phyloP scores from a whole-genome alignment of 2,329 filamentous ascomycete genomes.

The Harringtonia lauricola region DNA sequence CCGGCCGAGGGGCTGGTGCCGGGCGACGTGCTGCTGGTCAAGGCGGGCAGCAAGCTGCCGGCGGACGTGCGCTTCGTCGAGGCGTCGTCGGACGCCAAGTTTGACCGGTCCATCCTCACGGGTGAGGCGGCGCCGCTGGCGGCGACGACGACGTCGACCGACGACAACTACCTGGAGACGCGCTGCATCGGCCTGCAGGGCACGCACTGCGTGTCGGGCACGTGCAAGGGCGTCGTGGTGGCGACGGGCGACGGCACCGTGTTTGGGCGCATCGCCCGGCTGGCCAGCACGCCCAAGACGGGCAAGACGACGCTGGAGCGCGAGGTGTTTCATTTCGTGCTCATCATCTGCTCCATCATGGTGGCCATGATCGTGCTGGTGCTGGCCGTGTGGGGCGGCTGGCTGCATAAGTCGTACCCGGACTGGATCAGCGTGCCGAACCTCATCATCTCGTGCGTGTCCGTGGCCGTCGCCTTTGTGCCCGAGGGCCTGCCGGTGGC shows the following conservation, averaged over 20 bases:
- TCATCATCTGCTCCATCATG: conserved; percentile 59
- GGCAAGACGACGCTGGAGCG: conserved; percentile 60
- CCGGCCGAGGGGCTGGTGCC: conserved; percentile 53
- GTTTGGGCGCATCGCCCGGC: conserved; percentile 63
- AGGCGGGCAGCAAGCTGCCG: conserved; percentile 62
- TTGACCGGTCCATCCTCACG: conserved; percentile 64
- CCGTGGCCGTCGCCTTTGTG: conserved; percentile 64
- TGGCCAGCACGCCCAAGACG: conserved; percentile 58
- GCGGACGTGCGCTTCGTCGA: conserved; percentile 63
- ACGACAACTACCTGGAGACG: conserved; percentile 67
- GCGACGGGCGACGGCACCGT: conserved; percentile 63
- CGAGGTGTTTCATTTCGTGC: conserved; percentile 63
- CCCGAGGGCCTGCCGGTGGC: conserved; percentile 65
- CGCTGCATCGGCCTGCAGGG: conserved; percentile 67
- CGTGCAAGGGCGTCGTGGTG: conserved; percentile 55
- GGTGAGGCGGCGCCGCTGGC: conserved; percentile 56
- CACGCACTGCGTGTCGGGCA: conserved; percentile 66
- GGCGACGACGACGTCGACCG: conserved; percentile 53
- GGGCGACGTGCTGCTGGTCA: conserved; percentile 58
- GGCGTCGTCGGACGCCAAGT: conserved; percentile 54
- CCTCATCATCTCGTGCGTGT: conserved; percentile 63
- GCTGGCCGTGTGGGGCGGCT: conserved; percentile 56
- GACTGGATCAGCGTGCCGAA: conserved; percentile 62
- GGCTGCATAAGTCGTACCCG: conserved; percentile 55
- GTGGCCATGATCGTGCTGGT: conserved; percentile 53